Evolutionary conservation across 768 basidiomycete species (phyloP), one percentile per base, ranked within the genome.

Genomic region (Suillus americanus): DNA sequence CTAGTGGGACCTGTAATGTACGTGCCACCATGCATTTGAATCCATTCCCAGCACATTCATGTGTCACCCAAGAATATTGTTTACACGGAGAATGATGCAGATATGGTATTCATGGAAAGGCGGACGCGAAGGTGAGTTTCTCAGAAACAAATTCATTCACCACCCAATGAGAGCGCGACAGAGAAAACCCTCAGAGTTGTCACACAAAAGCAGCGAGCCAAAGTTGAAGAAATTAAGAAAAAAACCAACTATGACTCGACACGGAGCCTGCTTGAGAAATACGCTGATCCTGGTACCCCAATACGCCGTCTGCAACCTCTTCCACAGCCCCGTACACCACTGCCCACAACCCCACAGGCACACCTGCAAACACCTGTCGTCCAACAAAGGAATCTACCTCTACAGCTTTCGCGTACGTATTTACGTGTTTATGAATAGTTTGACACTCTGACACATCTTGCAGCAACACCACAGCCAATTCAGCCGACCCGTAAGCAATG

Each of bases 161-260:
- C 60, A 33, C 46, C 57, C 62, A 62, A 41, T 13, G 38, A 40
- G 40, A 59, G 40, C 2, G 25, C 28, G 61, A 30, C 73, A 97
- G 96, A 99, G 77, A 91, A 87, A 74, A 87, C 87, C 3, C 82
- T 99, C 20, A 89, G 89, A 63, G 75, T 77, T 1, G 80, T 95
- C 4, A 83, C 91, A 72, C 90, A 89, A 71, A 81, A 90, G 71
- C 94, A 96, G 67, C 89, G 92, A 23, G 82, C 83, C 28, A 95
- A 92, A 72, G 85, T 99, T 43, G 95, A 97, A 67, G 96, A 97
- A 69, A 93, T 99, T 69, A 99, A 99, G 83, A 94, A 95, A 80
- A 95, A 92, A 75, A 98, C 96, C 2, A 97, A 98, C 69, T 99
- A 93, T 76, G 94, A 99, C 73, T 87, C 86, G 13, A 99, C 95